Base-by-base conservation (phyloP, 1,139 yeast species). In the Zygosaccharomyces sapae region DNA sequence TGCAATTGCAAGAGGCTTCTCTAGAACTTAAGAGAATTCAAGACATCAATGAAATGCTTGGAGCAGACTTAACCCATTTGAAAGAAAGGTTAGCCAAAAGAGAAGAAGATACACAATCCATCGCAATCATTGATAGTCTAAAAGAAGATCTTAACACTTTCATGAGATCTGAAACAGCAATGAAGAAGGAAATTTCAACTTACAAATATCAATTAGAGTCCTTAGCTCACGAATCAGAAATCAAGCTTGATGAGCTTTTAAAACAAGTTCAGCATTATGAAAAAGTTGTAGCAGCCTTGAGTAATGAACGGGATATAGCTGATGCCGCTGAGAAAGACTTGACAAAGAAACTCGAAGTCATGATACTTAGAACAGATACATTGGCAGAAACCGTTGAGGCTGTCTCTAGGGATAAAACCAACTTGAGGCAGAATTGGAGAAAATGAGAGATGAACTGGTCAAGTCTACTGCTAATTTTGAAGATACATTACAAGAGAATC, bases 141-240 rank as follows among this genome's bases (percentile, higher is more conserved):
- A 79, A 79, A 49, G 72, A 73, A 30, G 87, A 84, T 43, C 66
- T 87, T 37, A 71, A 73, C 33, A 75, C 74, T 54, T 75, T 77
- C 54, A 72, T 81, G 66, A 79, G 80, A 55, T 74, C 72, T 37
- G 92, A 85, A 66, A 79, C 87, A 0, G 79, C 77, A 30, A 66
- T 85, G 46, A 79, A 81, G 48, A 84, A 82, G 57, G 83, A 80
- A 46, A 73, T 82, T 55, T 81, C 84, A 47, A 77, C 77, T 42
- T 66, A 82, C 33, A 79, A 77, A 41, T 75, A 81, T 54, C 85
- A 83, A 51, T 68, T 80, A 45, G 89, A 85, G 52, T 77, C 79
- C 4, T 65, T 80, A 48, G 74, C 74, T 46, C 67, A 72, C 5
- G 74, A 77, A 13, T 69, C 79, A 34, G 82, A 80, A 45, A 69